Conservation (phyloP, 225 moss, liverwort and hornwort species). For the Takakia lepidozioides region DNA sequence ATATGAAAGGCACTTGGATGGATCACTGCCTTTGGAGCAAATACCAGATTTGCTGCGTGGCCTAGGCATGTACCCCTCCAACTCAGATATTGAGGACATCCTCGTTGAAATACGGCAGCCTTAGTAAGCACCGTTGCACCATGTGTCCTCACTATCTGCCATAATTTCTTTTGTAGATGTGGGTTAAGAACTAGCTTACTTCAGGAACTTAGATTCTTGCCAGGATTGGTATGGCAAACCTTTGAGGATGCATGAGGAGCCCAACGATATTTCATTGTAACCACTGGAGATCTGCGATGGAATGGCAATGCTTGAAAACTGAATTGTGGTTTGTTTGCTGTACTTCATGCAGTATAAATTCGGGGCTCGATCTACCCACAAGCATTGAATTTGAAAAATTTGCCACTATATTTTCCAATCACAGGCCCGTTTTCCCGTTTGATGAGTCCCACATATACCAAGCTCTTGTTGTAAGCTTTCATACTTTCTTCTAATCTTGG, state of each 20-base stretch:
- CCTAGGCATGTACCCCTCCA: conserved; percentile 35
- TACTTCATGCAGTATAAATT: neutral
- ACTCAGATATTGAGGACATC: conserved; percentile 23
- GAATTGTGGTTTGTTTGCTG: too few species aligned
- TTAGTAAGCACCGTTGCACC: neutral
- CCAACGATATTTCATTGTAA: too few species aligned
- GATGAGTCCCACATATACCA: neutral
- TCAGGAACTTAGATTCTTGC: too few species aligned
- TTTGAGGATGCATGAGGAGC: too few species aligned
- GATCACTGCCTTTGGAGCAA: conserved; percentile 15
- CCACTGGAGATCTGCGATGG: too few species aligned
- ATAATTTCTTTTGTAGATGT: too few species aligned
- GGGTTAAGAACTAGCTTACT: too few species aligned
- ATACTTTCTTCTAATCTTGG: too few species aligned
- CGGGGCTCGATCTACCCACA: neutral
- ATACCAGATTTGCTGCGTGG: conserved; percentile 36
- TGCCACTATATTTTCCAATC: neutral
- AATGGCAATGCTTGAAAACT: too few species aligned
- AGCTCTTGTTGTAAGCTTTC: neutral
- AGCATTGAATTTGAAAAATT: neutral
- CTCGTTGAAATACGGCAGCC: conserved; percentile 3
- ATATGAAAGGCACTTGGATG: conserved; percentile 41
- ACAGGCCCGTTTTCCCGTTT: neutral
- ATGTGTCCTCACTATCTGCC: too few species aligned
- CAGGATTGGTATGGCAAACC: too few species aligned